These are phyloP conservation scores for Vitis hybrid DNA, from an alignment of 177 flowering plant genomes.

Conservation along the genomic window DNA sequence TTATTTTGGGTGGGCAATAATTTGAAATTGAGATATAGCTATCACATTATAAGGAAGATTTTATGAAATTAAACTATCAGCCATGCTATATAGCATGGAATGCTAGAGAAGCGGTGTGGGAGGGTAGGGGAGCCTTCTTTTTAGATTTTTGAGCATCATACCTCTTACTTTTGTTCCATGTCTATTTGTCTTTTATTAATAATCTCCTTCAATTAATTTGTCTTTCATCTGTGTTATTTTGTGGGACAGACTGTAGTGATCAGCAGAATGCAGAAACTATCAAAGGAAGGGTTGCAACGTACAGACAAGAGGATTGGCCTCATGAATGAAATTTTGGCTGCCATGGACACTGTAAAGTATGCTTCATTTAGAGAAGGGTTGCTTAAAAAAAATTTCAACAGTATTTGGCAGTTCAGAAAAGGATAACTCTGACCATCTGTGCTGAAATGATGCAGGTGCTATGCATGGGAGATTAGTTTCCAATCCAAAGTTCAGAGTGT, in stretches of 20 bases:
- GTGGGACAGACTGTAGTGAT: conserved; percentile 68
- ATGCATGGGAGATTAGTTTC: conserved; percentile 97
- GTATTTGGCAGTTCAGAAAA: not conserved
- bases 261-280: conserved; percentile 75
- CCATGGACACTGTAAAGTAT: conserved; percentile 99
- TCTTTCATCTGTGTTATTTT: conserved; percentile 5
- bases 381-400: not conserved
- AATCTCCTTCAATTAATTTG: not conserved
- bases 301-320: conserved; percentile 97
- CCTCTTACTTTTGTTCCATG: not conserved
- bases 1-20: no score
- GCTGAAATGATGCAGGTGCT: conserved; percentile 61
- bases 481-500: conserved; percentile 70
- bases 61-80: no score
- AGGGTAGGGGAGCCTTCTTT: not conserved
- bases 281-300: conserved; percentile 93
- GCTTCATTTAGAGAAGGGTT: conserved; percentile 10
- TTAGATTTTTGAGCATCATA: not conserved
- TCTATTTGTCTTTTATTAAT: not conserved
- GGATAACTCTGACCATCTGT: conserved; percentile 7
- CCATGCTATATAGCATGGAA: no score
- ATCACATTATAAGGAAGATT: no score
- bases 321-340: conserved; percentile 97
- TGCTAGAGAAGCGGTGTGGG: no score
- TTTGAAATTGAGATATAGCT: no score